Conservation (phyloP, 768 basidiomycete genomes). For the Gelatoporia subvermispora region DNA sequence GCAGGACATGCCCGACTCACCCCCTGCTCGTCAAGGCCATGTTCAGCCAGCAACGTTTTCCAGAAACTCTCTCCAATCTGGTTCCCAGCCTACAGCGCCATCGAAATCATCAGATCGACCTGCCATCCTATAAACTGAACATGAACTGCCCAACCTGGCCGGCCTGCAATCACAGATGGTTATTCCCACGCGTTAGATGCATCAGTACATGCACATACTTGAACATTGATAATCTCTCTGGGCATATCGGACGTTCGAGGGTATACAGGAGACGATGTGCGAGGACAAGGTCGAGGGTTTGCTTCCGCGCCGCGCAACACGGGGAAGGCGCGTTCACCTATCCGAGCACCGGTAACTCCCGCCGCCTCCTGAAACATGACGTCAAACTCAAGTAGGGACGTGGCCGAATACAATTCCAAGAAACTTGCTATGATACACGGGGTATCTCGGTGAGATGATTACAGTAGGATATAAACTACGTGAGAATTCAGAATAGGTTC, state of each 20-base stretch:
- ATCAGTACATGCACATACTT: slow-evolving; percentile 38
- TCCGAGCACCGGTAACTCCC: slow-evolving; percentile 3
- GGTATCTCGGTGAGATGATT: slow-evolving; percentile 2
- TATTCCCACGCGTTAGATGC: background rate
- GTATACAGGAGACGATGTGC: background rate
- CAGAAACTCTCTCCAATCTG: slow-evolving; percentile 86
- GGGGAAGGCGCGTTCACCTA: background rate
- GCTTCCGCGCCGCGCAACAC: slow-evolving; percentile 1
- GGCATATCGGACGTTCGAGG: slow-evolving; percentile 38
- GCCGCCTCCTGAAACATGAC: background rate
- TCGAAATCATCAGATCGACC: background rate
- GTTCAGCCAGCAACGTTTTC: slow-evolving; percentile 82
- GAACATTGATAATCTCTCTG: slow-evolving; percentile 81
- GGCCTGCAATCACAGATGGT: slow-evolving; percentile 36
- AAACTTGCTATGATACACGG: background rate
- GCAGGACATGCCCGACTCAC: slow-evolving; percentile 31
- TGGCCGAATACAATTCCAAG: background rate
- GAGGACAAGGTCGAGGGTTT: background rate
- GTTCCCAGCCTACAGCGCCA: slow-evolving; percentile 50
- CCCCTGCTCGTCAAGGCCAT: slow-evolving; percentile 71
- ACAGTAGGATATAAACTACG: background rate
- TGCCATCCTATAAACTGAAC: background rate
- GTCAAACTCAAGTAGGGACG: too few relatives aligned
- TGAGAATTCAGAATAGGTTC: slow-evolving; percentile 15
- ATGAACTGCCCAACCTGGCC: slow-evolving; percentile 59